Evolutionary conservation across 2,329 filamentous ascomycete species (phyloP).

Genomic region (Fusarium goolgardi): DNA sequence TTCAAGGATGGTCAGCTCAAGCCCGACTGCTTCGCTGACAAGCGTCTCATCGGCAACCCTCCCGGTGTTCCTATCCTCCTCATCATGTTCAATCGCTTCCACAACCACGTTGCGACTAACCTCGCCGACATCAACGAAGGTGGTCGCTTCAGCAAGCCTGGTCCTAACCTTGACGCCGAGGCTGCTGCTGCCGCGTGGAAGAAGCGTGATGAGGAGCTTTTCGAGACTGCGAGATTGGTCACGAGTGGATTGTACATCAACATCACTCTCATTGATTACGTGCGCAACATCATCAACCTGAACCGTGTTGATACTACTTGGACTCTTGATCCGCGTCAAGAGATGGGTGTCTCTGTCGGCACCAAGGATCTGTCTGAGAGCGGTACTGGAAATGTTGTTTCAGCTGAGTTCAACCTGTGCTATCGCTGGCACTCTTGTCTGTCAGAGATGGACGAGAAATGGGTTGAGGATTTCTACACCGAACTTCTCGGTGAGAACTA

Average conservation of each 20-base stretch:
- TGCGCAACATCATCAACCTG: conserved; percentile 78
- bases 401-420: conserved; percentile 88
- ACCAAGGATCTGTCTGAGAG: conserved; percentile 70
- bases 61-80: conserved; percentile 77
- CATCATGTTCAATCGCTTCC: conserved; percentile 85
- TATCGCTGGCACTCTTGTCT: conserved; percentile 91
- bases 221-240: conserved; percentile 81
- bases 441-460: conserved; percentile 78
- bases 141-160: conserved; percentile 78
- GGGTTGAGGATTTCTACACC: conserved; percentile 77
- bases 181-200: conserved; percentile 65
- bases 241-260: conserved; percentile 82
- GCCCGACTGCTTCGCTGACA: conserved; percentile 77
- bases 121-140: conserved; percentile 88
- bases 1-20: conserved; percentile 79
- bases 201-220: conserved; percentile 81
- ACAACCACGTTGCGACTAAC: conserved; percentile 86
- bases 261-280: conserved; percentile 81
- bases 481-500: conserved; percentile 68
- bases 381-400: conserved; percentile 84
- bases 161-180: conserved; percentile 61
- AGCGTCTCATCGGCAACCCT: conserved; percentile 75
- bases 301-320: conserved; percentile 74
- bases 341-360: conserved; percentile 68
- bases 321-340: conserved; percentile 81